These are phyloP conservation scores for Citrus sp. DNA, from an alignment of 345 rosid genomes.

Conservation along the genomic window DNA sequence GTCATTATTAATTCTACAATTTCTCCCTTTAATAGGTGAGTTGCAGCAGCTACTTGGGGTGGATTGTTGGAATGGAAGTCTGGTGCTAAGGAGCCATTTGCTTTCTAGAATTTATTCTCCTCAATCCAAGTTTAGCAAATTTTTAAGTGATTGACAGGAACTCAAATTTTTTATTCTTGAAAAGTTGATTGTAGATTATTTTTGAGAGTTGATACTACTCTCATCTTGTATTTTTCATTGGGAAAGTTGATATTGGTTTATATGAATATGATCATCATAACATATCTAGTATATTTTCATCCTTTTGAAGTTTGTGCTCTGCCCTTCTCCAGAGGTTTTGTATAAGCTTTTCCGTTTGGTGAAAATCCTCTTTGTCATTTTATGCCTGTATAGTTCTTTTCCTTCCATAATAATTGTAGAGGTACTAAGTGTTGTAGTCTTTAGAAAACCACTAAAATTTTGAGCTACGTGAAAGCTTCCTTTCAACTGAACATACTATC, in stretches of 20 bases:
- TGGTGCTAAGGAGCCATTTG: slow-evolving; percentile 28
- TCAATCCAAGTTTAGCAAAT: slow-evolving; percentile 20
- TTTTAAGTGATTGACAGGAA: slow-evolving; percentile 12
- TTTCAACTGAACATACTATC: background rate
- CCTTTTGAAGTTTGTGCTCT: background rate
- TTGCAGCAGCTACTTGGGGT: slow-evolving; percentile 37
- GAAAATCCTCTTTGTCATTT: background rate
- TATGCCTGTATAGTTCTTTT: background rate
- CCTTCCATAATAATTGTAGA: background rate
- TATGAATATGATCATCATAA: background rate
- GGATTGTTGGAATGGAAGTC: slow-evolving; percentile 39
- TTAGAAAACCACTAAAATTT: no score
- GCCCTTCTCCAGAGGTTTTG: background rate
- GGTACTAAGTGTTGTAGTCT: background rate
- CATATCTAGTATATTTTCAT: background rate
- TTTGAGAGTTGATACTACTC: slow-evolving; percentile 7
- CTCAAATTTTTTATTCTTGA: slow-evolving; percentile 6
- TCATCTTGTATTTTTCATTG: slow-evolving; percentile 11
- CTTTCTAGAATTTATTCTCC: slow-evolving; percentile 32
- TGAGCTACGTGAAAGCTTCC: background rate
- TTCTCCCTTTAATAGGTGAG: slow-evolving; percentile 60
- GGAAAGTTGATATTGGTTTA: background rate
- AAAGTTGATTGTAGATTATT: slow-evolving; percentile 4
- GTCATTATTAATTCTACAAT: slow-evolving; percentile 34
- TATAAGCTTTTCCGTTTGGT: background rate